These are phyloP conservation scores for Paecilomyces sp. DNA, from an alignment of 2,329 filamentous ascomycete genomes.

Conservation along the genomic window DNA sequence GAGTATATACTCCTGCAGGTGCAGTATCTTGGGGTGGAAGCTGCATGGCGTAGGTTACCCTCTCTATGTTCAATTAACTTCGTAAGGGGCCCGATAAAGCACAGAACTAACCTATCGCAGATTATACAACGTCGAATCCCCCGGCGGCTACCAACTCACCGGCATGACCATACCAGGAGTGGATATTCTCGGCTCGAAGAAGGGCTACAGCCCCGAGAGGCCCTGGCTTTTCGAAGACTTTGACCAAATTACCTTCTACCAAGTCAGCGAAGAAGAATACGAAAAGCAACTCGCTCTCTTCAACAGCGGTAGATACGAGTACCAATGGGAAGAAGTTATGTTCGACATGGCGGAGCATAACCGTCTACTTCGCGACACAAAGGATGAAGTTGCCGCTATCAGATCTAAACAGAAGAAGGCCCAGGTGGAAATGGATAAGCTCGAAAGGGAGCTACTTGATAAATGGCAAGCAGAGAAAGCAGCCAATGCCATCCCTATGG, in stretches of 20 bases:
- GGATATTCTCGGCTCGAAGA: conserved; percentile 48
- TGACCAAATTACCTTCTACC: conserved; percentile 50
- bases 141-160: conserved; percentile 51
- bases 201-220: conserved; percentile 36
- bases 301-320: conserved; percentile 45
- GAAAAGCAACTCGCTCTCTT: conserved; percentile 43
- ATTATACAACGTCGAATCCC: conserved; percentile 51
- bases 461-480: conserved; percentile 36
- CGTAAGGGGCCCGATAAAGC: background rate
- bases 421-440: conserved; percentile 37
- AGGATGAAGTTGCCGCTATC: conserved; percentile 42
- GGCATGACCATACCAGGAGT: conserved; percentile 48
- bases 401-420: conserved; percentile 39
- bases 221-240: conserved; percentile 54
- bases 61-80: background rate
- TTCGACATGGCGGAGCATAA: conserved; percentile 54
- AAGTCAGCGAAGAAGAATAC: conserved; percentile 47
- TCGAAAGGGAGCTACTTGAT: conserved; percentile 30
- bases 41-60: conserved; percentile 36
- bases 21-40: conserved; percentile 50
- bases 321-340: conserved; percentile 41
- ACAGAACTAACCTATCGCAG: conserved; percentile 9
- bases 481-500: conserved; percentile 43
- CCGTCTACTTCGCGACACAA: conserved; percentile 37
- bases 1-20: conserved; percentile 51